Evolutionary conservation across 2,329 filamentous ascomycete genomes (phyloP).

Genomic region (Ceratocystiopsis sp.): DNA sequence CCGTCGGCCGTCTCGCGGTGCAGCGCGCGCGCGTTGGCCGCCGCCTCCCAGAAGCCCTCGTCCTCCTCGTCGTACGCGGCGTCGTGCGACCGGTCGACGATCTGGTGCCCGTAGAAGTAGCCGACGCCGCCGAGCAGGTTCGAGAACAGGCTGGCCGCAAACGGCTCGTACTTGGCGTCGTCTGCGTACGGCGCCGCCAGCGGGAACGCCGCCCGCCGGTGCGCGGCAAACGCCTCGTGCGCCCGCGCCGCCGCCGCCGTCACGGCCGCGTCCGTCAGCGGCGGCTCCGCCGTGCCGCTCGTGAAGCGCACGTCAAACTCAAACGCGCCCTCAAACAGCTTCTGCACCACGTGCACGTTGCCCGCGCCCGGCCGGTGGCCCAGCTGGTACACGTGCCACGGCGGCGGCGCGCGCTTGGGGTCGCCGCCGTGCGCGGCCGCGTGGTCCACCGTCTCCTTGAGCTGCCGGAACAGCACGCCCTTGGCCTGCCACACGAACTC

Average conservation of each 20-base stretch:
- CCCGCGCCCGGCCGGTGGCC: slow-evolving; percentile 49
- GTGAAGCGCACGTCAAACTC: slow-evolving; percentile 89
- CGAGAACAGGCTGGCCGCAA: slow-evolving; percentile 82
- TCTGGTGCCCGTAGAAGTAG: slow-evolving; percentile 78
- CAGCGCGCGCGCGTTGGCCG: slow-evolving; percentile 58
- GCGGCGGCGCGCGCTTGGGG: slow-evolving; percentile 52
- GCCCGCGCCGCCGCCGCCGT: slow-evolving; percentile 50
- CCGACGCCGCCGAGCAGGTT: slow-evolving; percentile 89
- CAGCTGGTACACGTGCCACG: slow-evolving; percentile 73
- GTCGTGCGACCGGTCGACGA: slow-evolving; percentile 85
- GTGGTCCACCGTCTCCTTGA: slow-evolving; percentile 32
- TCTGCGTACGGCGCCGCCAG: slow-evolving; percentile 26
- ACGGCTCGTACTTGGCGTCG: slow-evolving; percentile 46
- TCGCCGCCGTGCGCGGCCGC: slow-evolving; percentile 30
- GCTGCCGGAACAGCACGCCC: slow-evolving; percentile 34
- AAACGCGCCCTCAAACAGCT: slow-evolving; percentile 77
- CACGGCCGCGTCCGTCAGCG: slow-evolving; percentile 43
- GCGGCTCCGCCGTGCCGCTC: slow-evolving; percentile 50
- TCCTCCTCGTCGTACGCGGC: slow-evolving; percentile 87
- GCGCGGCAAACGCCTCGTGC: slow-evolving; percentile 52
- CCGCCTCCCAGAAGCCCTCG: slow-evolving; percentile 89
- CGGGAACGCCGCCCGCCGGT: slow-evolving; percentile 56
- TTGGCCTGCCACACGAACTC: slow-evolving; percentile 75
- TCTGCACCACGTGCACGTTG: slow-evolving; percentile 80
- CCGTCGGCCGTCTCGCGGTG: slow-evolving; percentile 56